phyloP scores from a whole-genome alignment of 108 stramenopile genomes.

The Tribonema minus region DNA sequence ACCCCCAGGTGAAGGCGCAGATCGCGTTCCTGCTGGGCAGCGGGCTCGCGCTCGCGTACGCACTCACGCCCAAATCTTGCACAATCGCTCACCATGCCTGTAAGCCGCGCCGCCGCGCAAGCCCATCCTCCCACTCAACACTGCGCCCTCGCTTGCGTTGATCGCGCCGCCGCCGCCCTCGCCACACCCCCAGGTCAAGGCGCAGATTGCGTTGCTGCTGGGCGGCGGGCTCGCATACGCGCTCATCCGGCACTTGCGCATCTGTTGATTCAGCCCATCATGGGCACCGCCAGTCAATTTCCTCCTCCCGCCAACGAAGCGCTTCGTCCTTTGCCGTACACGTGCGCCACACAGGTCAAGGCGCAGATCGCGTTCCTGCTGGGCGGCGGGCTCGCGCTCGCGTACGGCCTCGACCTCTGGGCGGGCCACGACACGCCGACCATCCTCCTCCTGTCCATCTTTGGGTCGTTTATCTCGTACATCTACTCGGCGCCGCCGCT shows the following conservation, averaged over 20 bases:
- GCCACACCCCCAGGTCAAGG: slow-evolving; percentile 67
- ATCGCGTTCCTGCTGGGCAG: slow-evolving; percentile 83
- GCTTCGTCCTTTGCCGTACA: too few species aligned
- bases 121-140: not conserved
- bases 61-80: too few species aligned
- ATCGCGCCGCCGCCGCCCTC: too few species aligned
- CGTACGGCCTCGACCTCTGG: slow-evolving; percentile 84
- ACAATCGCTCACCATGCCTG: too few species aligned
- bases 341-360: slow-evolving; percentile 71
- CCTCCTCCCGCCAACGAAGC: not conserved
- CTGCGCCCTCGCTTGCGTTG: too few species aligned
- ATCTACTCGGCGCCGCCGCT: slow-evolving; percentile 93
- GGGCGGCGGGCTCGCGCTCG: slow-evolving; percentile 78
- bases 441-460: slow-evolving; percentile 69
- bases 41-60: slow-evolving; percentile 77
- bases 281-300: too few species aligned
- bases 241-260: too few species aligned
- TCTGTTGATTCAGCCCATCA: too few species aligned
- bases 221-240: slow-evolving; percentile 80
- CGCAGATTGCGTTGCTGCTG: slow-evolving; percentile 84
- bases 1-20: slow-evolving; percentile 73
- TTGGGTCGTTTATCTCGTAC: slow-evolving; percentile 89
- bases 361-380: slow-evolving; percentile 86
- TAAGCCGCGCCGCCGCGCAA: too few species aligned
- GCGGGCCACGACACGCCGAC: slow-evolving; percentile 79